These are phyloP conservation scores for Eucalyptus cloeziana DNA, from an alignment of 345 rosid species.

Conservation along the genomic window DNA sequence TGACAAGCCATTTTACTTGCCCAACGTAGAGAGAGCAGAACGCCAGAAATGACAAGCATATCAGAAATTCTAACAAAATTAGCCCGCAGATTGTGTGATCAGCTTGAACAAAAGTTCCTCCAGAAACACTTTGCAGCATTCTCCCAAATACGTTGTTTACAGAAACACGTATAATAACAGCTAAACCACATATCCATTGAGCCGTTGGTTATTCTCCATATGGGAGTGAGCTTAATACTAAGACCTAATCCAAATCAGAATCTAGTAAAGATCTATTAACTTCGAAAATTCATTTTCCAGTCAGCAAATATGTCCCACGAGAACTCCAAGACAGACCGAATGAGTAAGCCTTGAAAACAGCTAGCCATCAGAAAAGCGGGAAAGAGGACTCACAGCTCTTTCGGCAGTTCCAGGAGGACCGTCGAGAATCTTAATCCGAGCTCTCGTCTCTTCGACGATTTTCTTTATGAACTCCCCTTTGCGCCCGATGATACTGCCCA, in stretches of 20 bases:
- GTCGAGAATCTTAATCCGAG: constrained; percentile 94
- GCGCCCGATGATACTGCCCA: constrained; percentile 97
- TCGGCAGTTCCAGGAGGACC: constrained; percentile 99
- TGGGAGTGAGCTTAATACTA: neutral
- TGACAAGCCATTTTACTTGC: neutral
- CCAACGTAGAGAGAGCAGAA: neutral
- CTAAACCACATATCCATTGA: neutral
- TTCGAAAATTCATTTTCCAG: neutral
- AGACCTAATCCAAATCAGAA: neutral
- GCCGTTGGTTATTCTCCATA: neutral
- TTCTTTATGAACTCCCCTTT: constrained; percentile 96
- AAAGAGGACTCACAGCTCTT: constrained; percentile 80
- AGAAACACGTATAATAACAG: neutral
- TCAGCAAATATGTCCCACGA: neutral
- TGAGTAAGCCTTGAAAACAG: neutral
- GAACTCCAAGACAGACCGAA: neutral
- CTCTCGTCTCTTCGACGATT: constrained; percentile 96
- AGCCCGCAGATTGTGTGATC: neutral
- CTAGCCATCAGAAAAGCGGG: neutral
- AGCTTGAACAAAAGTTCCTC: neutral
- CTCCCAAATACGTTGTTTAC: neutral
- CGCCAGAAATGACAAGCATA: neutral
- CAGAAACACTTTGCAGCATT: neutral
- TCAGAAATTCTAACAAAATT: neutral
- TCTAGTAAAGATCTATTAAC: neutral